Evolutionary conservation across 2,329 filamentous ascomycete genomes (phyloP), one percentile per base, ranked within the genome.

Genomic region (Claviceps purpurea): DNA sequence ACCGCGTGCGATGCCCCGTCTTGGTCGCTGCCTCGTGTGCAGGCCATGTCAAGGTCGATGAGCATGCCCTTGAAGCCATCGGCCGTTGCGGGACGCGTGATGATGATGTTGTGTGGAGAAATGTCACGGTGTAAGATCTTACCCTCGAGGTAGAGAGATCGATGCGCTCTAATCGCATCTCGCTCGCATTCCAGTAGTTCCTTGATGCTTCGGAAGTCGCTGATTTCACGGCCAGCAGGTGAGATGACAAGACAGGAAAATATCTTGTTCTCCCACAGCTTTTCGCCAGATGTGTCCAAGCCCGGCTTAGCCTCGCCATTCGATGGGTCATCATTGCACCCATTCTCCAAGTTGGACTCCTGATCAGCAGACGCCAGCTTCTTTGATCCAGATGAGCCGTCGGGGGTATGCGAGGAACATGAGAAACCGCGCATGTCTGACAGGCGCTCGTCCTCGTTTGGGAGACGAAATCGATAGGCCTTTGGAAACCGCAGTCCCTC

Each of bases 51-150:
- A 7, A 62, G 52, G 5, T 60, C 59, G 1, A 62, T 59, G 0
- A 62, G 55, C 2, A 59, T 26, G 6, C 68, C 68, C 4, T 56
- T 60, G 8, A 56, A 54, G 30, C 56, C 60, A 45, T 52, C 54
- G 38, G 55, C 44, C 18, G 49, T 45, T n/a, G 52, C 18, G 2
- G 4, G 39, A 6, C 48, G 16, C 18, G 45, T 51, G 4, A 54
- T 51, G 5, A 54, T 54, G 4, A 52, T 50, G 14, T 52, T 54
- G 6, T 54, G 47, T 5, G 46, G 43, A 3, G 52, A 54, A 1
- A 54, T 49, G 4, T 54, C 52, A 13, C 49, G 50, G n/a, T 52
- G 49, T 5, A 54, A 38, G 40, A 54, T 54, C 2, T 52, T 50
- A 11, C 39, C 50, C 8, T 1, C 24, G 10, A 43, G 14, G 14